These are phyloP conservation scores for Otatea glauca DNA, from an alignment of 176 grass and related monocot species.

Conservation along the genomic window DNA sequence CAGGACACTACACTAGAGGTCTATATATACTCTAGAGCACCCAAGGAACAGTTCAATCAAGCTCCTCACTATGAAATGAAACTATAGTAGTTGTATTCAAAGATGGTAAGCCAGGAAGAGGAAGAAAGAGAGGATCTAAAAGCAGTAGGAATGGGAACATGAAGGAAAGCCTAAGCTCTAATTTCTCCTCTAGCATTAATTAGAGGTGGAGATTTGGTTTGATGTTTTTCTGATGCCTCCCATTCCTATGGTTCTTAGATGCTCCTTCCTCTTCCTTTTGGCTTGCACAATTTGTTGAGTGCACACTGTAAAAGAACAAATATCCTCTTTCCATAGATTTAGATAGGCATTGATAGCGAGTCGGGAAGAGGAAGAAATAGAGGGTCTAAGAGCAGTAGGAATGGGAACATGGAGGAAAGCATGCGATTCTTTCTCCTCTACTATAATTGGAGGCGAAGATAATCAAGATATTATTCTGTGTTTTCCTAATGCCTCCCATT, in stretches of 20 bases:
- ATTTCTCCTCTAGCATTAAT: neutral
- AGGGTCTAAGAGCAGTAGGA: neutral
- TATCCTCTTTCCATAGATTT: neutral
- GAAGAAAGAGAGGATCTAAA: constrained; percentile 23
- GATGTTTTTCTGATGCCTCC: constrained; percentile 17
- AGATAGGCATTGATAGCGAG: neutral
- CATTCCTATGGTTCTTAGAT: constrained; percentile 28
- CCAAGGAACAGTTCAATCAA: neutral
- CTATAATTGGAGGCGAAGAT: neutral
- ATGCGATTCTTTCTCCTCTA: neutral
- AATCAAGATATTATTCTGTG: neutral
- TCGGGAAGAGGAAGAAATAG: constrained; percentile 13
- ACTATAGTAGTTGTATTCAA: neutral
- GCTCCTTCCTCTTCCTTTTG: constrained; percentile 25
- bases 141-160: constrained; percentile 35
- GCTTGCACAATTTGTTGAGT: neutral
- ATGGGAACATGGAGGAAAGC: constrained; percentile 6
- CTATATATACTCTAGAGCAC: neutral
- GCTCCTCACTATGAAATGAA: neutral
- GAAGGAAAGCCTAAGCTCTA: neutral
- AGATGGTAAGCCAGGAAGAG: neutral
- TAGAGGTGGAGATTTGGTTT: neutral
- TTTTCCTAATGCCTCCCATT: constrained; percentile 3
- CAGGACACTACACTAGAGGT: neutral
- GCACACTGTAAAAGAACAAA: neutral